phyloP scores from a whole-genome alignment of 2,329 filamentous ascomycete species.

The Pyrenophora teres region DNA sequence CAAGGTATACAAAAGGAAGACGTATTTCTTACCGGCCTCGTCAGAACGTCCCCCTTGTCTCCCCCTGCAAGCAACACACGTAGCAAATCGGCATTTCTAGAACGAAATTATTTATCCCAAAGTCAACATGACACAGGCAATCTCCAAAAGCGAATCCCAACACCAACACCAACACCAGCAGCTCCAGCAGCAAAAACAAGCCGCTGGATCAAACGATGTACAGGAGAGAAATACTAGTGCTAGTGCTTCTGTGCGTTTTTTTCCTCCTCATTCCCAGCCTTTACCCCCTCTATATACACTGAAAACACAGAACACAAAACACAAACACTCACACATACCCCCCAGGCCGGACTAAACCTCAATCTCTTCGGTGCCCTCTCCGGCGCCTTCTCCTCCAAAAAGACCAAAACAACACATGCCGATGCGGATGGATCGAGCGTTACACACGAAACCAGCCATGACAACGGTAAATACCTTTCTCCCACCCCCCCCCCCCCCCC shows the following conservation, averaged over 20 bases:
- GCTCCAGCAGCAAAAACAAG: conserved; percentile 24
- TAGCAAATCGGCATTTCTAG: too few relatives aligned
- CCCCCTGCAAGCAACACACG: too few relatives aligned
- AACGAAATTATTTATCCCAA: too few relatives aligned
- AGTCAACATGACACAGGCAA: conserved; percentile 23
- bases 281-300: too few relatives aligned
- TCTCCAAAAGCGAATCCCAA: conserved; percentile 32
- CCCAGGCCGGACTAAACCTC: conserved; percentile 38
- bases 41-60: too few relatives aligned
- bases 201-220: conserved; percentile 28
- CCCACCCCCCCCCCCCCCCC: too few relatives aligned
- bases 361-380: conserved; percentile 45
- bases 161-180: conserved; percentile 8
- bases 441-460: conserved; percentile 30
- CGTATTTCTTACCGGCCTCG: too few relatives aligned
- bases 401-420: conserved; percentile 38
- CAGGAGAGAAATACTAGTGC: conserved; percentile 40
- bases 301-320: too few relatives aligned
- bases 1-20: conserved; percentile 5
- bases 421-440: conserved; percentile 32
- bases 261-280: too few relatives aligned
- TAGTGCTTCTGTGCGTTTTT: conserved; percentile 37
- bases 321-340: too few relatives aligned
- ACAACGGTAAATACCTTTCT: conserved; percentile 32
- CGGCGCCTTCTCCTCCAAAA: conserved; percentile 37